Conservation (phyloP, 2,329 filamentous ascomycete genomes). For the Aspergillus awamori region DNA sequence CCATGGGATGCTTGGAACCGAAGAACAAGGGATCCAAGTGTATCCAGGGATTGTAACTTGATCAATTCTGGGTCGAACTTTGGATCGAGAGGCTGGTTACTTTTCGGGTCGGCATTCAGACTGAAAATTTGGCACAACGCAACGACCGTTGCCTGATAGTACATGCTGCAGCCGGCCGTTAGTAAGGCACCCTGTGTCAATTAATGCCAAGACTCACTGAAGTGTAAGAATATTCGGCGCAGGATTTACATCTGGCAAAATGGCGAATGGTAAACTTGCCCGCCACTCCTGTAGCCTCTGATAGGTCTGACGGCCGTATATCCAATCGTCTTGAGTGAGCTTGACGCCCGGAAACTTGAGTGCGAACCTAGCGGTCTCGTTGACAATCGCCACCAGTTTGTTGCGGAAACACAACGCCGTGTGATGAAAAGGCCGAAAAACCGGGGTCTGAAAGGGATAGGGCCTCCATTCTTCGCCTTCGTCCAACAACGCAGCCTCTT, state of each 20-base stretch:
- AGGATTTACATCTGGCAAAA: constrained; percentile 19
- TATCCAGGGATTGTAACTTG: constrained; percentile 20
- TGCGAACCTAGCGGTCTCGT: constrained; percentile 19
- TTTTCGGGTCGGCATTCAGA: constrained; percentile 8
- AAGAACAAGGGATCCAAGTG: constrained; percentile 25
- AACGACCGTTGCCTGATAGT: constrained; percentile 24
- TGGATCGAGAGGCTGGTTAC: neutral
- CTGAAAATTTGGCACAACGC: constrained; percentile 20
- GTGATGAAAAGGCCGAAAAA: constrained; percentile 16
- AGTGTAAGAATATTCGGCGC: constrained; percentile 25
- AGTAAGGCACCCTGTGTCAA: neutral
- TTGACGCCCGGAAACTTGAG: constrained; percentile 14
- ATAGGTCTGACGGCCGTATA: constrained; percentile 17
- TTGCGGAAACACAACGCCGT: constrained; percentile 17
- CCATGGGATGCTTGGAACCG: constrained; percentile 26
- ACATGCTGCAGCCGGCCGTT: constrained; percentile 16
- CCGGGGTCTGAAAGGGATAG: constrained; percentile 20
- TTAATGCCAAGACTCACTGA: constrained; percentile 16
- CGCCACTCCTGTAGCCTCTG: constrained; percentile 17
- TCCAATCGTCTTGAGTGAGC: constrained; percentile 15
- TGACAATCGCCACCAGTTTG: constrained; percentile 20
- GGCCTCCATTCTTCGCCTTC: constrained; percentile 18
- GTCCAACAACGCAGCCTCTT: constrained; percentile 23
- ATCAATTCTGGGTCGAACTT: constrained; percentile 15
- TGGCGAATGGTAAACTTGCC: constrained; percentile 14